Evolutionary conservation across 73 alveolate genomes (phyloP).

Genomic region (Tetrahymena thermophila): DNA sequence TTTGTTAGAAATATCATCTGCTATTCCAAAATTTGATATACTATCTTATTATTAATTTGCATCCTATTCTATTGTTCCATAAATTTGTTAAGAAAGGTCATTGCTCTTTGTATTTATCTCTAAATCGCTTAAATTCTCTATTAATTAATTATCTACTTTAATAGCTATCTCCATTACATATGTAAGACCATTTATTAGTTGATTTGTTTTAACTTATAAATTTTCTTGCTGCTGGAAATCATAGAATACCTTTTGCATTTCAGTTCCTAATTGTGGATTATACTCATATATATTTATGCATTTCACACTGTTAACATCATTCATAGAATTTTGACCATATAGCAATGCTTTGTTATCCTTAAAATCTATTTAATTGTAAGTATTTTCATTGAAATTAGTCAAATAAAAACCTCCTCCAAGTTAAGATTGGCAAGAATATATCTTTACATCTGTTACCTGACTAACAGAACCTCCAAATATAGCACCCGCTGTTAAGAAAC

Average conservation of each 20-base stretch:
- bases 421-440: neutral
- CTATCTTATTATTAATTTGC: neutral
- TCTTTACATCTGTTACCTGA: neutral
- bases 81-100: neutral
- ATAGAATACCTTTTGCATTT: neutral
- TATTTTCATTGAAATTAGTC: neutral
- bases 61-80: neutral
- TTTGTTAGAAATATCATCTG: neutral
- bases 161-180: neutral
- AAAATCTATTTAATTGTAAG: neutral
- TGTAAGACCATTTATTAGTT: neutral
- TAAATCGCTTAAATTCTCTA: neutral
- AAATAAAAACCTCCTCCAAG: neutral
- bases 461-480: neutral
- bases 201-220: neutral
- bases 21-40: neutral
- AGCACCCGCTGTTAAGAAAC: neutral
- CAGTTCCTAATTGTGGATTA: neutral
- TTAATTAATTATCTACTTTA: neutral
- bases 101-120: neutral
- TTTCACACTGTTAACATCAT: neutral
- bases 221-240: neutral
- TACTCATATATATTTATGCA: neutral
- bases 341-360: neutral
- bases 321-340: neutral